Percentiles rank a stretch among this genome's conserved stretches.
Conservation (phyloP, 768 basidiomycete genomes). For the Mycena filopes region DNA sequence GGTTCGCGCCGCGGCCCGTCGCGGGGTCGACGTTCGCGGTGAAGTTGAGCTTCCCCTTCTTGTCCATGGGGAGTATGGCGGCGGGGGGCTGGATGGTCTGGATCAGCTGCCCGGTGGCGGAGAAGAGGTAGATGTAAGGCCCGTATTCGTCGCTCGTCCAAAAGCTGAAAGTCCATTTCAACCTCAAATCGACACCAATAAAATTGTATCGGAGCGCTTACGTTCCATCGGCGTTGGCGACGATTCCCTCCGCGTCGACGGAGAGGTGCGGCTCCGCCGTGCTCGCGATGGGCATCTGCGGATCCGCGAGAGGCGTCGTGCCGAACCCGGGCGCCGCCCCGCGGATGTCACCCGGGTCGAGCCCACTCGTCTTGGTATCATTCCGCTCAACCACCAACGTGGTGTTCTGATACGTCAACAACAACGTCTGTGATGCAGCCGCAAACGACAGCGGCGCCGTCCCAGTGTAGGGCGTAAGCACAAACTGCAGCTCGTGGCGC, state of each 20-base stretch:
- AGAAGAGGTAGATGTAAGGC: constrained; percentile 69
- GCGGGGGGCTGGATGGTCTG: constrained; percentile 68
- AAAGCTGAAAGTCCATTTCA: constrained; percentile 46
- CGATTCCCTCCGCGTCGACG: constrained; percentile 69
- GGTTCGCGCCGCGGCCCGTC: constrained; percentile 66
- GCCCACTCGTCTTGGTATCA: constrained; percentile 60
- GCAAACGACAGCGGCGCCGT: constrained; percentile 56
- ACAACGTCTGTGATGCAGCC: constrained; percentile 61
- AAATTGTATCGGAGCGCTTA: no score
- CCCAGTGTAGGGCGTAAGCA: constrained; percentile 65
- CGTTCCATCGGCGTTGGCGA: constrained; percentile 68
- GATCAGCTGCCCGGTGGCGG: constrained; percentile 57
- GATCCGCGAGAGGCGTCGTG: constrained; percentile 48
- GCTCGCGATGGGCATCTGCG: constrained; percentile 58
- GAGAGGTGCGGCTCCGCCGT: constrained; percentile 55
- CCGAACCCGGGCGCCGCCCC: constrained; percentile 47
- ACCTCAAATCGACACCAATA: no score
- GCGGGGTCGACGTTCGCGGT: constrained; percentile 57
- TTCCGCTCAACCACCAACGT: constrained; percentile 60
- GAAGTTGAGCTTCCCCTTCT: constrained; percentile 60
- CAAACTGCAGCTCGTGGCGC: constrained; percentile 70
- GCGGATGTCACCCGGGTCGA: constrained; percentile 63
- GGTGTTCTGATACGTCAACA: constrained; percentile 61
- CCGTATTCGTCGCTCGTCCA: constrained; percentile 80
- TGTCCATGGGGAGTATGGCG: constrained; percentile 62